Evolutionary conservation across 73 alveolate species (phyloP), one percentile per base, ranked within the genome.

Genomic region (Stentor roeselii): DNA sequence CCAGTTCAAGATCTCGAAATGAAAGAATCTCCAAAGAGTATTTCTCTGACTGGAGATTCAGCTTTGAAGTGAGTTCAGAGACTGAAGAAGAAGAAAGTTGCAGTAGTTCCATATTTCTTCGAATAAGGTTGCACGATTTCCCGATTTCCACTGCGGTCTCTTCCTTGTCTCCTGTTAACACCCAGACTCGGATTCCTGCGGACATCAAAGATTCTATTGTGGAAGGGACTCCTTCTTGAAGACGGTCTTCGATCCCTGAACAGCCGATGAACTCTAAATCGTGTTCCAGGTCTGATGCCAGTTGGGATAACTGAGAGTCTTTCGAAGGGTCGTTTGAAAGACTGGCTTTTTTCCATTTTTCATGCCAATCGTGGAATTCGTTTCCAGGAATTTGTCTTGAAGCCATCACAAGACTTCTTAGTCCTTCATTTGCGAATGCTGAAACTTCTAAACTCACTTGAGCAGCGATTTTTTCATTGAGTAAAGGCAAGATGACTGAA

Each of bases 191-290:
- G 59, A 95, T 95, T 27, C 91, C 93, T n/a, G 98, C 93, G 59
- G 82, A 90, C 38, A 88, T 82, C 58, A 95, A 78, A 38, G 83
- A 82, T 36, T 86, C 92, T 42, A 95, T 95, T 4, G 98, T 89
- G 60, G 86, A 93, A 2, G 98, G 99, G 1, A 95, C 99, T 3
- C 97, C 97, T 77, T 92, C 94, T 82, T 95, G 92, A 31, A 95
- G 93, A 75, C 93, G 93, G 88, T 95, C 99, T 87, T 95, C 99
- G 31, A 94, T 90, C 0, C 97, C 99, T 38, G 98, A 83, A 78
- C 95, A 31, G 34, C 94, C 94, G 3, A 86, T 38, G 40, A 74
- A 78, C 14, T 31, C 58, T 3, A 88, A 32, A 21, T 83, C 83
- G 60, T 59, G 75, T 83, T 93, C 98, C 11, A 90, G 59, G 35